Conservation (phyloP, 1,284 basidiomycete species). For the Microbotryum scabiosae region DNA sequence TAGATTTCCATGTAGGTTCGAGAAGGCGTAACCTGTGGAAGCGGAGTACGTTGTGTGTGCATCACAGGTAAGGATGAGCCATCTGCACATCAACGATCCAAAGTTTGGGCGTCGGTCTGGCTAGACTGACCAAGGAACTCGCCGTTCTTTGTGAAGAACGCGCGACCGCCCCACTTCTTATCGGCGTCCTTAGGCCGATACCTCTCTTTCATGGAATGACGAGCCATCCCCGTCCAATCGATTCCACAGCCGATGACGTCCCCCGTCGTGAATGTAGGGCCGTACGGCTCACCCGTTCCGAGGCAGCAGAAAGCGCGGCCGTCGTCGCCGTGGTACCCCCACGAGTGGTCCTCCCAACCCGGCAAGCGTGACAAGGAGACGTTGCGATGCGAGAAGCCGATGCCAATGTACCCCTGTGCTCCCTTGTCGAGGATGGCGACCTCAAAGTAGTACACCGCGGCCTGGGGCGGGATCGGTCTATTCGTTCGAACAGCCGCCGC, state of each 20-base stretch:
- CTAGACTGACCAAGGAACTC: constrained; percentile 55
- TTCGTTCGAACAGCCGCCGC: constrained; percentile 69
- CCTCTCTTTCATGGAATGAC: neutral
- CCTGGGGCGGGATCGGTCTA: constrained; percentile 64
- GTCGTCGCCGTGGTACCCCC: constrained; percentile 91
- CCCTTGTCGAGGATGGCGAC: constrained; percentile 68
- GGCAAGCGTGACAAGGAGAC: constrained; percentile 66
- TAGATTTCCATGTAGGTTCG: constrained; percentile 39
- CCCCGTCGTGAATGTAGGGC: constrained; percentile 60
- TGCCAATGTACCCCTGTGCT: constrained; percentile 68
- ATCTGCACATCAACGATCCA: neutral
- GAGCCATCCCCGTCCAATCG: constrained; percentile 57
- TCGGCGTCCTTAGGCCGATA: neutral
- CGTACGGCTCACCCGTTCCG: constrained; percentile 62
- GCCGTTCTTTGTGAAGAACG: constrained; percentile 88
- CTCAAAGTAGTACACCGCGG: constrained; percentile 87
- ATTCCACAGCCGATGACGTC: constrained; percentile 83
- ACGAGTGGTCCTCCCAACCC: constrained; percentile 82
- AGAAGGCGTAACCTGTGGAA: constrained; percentile 18
- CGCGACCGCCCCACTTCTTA: constrained; percentile 43
- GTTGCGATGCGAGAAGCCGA: constrained; percentile 46
- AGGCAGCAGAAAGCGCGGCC: constrained; percentile 68
- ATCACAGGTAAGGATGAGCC: neutral
- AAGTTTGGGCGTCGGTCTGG: too few species aligned
- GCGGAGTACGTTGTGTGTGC: neutral